phyloP scores from a whole-genome alignment of 306 rosid genomes.

The Trifolium fragiferum region DNA sequence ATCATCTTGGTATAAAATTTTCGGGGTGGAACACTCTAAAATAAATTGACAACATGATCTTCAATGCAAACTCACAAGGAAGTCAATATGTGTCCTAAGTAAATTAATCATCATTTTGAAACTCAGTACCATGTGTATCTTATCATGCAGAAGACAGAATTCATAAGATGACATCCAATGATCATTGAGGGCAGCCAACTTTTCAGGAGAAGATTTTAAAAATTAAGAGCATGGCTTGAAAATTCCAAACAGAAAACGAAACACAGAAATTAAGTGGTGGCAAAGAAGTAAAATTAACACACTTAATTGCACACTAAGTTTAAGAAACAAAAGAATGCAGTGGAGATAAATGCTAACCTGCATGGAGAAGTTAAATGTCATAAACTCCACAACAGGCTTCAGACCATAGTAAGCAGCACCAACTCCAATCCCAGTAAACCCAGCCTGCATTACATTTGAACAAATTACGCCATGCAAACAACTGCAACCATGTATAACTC shows the following conservation, averaged over 20 bases:
- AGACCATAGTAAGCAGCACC: constrained; percentile 99
- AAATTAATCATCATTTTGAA: constrained; percentile 22
- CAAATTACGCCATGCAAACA: constrained; percentile 33
- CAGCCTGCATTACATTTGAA: constrained; percentile 73
- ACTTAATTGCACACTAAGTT: background rate
- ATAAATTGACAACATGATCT: background rate
- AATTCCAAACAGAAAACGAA: background rate
- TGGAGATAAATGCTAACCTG: constrained; percentile 66
- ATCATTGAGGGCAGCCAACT: constrained; percentile 12
- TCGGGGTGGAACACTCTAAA: background rate
- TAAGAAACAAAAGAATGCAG: constrained; percentile 24
- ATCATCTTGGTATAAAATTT: background rate
- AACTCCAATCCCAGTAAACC: constrained; percentile 97
- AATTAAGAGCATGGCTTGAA: background rate
- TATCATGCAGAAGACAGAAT: constrained; percentile 1
- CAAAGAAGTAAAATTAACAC: background rate
- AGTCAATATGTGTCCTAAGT: background rate
- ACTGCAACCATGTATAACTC: constrained; percentile 19
- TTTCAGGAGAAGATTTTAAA: background rate
- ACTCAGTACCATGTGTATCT: background rate
- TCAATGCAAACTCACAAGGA: background rate
- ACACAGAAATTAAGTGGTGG: background rate
- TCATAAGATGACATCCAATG: constrained; percentile 8
- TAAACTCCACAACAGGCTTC: constrained; percentile 87
- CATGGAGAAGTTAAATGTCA: constrained; percentile 99